phyloP scores from a whole-genome alignment of 228 moss, liverwort and hornwort genomes.

The Sphagnum magellanicum region DNA sequence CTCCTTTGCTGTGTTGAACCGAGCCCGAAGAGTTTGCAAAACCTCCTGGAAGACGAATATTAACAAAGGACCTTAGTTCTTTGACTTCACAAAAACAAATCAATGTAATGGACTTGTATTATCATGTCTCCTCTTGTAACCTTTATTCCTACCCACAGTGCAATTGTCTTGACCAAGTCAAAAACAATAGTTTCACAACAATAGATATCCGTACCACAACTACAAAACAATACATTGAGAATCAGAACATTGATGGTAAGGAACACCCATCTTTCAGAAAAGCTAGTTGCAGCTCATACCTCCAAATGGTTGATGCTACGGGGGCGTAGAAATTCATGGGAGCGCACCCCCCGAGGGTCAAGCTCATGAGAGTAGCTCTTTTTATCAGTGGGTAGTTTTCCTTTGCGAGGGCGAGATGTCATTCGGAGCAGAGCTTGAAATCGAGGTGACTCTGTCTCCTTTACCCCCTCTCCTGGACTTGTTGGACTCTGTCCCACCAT shows the following conservation, averaged over 20 bases:
- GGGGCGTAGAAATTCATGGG: constrained; percentile 61
- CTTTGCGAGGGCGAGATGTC: constrained; percentile 63
- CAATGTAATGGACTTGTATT: no score
- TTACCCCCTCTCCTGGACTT: constrained; percentile 66
- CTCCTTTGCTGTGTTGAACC: constrained; percentile 87
- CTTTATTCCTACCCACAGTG: no score
- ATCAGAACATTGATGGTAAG: no score
- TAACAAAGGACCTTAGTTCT: not conserved
- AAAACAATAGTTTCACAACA: no score
- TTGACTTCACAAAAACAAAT: no score
- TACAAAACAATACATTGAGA: no score
- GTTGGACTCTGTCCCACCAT: constrained; percentile 40
- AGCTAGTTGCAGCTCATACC: constrained; percentile 21
- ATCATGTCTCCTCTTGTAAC: no score
- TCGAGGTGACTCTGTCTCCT: constrained; percentile 91
- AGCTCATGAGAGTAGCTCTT: constrained; percentile 99
- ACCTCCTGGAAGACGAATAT: constrained; percentile 55
- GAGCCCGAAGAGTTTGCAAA: constrained; percentile 67
- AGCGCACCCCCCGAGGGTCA: constrained; percentile 80
- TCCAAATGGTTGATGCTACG: constrained; percentile 85
- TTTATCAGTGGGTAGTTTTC: constrained; percentile 66
- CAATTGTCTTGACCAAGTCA: no score
- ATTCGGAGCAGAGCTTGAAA: constrained; percentile 95
- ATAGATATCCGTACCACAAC: no score
- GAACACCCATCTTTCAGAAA: no score